Evolutionary conservation across 257 asterid genomes (phyloP).

Genomic region (Leptodermis oblonga): DNA sequence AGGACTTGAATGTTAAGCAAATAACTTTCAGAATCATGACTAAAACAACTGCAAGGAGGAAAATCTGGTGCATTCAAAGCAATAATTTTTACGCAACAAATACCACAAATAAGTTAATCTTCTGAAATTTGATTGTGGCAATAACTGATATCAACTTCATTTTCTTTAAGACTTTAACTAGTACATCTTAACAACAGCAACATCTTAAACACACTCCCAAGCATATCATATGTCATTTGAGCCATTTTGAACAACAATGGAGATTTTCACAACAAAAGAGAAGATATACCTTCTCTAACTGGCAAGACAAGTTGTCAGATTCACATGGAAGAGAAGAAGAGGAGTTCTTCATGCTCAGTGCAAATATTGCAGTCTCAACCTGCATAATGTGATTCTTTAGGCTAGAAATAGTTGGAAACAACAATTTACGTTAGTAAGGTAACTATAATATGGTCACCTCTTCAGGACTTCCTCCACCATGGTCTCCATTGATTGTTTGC

Average conservation of each 20-base stretch:
- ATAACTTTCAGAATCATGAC: neutral
- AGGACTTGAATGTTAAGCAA: neutral
- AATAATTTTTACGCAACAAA: neutral
- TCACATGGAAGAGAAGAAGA: constrained; percentile 33
- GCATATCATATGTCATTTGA: neutral
- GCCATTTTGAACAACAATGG: neutral
- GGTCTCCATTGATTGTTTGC: constrained; percentile 93
- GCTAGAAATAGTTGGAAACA: constrained; percentile 21
- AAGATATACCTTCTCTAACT: constrained; percentile 56
- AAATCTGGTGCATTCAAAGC: neutral
- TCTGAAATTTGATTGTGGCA: neutral
- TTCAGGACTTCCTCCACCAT: constrained; percentile 95
- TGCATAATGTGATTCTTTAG: constrained; percentile 47
- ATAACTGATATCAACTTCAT: neutral
- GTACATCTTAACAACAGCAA: neutral
- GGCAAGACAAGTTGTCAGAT: constrained; percentile 52
- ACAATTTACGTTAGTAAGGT: neutral
- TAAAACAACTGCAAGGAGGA: neutral
- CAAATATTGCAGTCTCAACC: constrained; percentile 89
- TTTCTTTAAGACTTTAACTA: neutral
- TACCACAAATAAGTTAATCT: neutral
- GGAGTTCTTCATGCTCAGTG: constrained; percentile 65
- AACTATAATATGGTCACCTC: constrained; percentile 48
- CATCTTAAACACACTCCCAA: neutral
- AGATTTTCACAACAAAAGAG: constrained; percentile 7